Evolutionary conservation across 2,329 filamentous ascomycete species (phyloP).

Genomic region (Macrophomina tecta): DNA sequence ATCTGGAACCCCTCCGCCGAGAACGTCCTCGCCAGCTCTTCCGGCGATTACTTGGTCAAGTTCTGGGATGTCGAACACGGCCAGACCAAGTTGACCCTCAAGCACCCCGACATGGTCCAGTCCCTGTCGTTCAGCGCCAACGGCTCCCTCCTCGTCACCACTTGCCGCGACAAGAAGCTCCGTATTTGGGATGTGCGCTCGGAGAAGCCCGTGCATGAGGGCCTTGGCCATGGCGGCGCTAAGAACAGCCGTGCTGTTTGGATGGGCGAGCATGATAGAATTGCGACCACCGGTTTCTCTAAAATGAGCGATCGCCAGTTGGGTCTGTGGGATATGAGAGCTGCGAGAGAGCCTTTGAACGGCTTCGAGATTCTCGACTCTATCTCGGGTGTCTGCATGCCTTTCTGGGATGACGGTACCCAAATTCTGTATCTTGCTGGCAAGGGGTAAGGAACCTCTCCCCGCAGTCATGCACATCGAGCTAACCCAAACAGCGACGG

Average conservation of each 20-base stretch:
- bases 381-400: conserved; percentile 98
- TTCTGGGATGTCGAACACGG: conserved; percentile 91
- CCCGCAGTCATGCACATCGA: not conserved
- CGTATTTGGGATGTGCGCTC: conserved; percentile 97
- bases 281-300: conserved; percentile 96
- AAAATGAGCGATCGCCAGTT: conserved; percentile 98
- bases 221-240: conserved; percentile 83
- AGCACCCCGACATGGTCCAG: conserved; percentile 90
- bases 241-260: conserved; percentile 98
- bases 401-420: conserved; percentile 98
- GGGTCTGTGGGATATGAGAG: conserved; percentile 91
- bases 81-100: conserved; percentile 75
- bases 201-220: conserved; percentile 84
- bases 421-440: conserved; percentile 95
- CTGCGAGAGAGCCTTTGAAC: conserved; percentile 78
- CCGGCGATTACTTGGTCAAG: conserved; percentile 93
- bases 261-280: conserved; percentile 95
- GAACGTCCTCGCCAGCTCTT: conserved; percentile 92
- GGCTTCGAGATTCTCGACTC: conserved; percentile 91
- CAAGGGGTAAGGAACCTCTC: conserved; percentile 74
- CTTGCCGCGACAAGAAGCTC: conserved; percentile 97
- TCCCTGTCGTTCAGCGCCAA: conserved; percentile 94
- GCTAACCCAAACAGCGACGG: conserved; percentile 70
- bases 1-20: conserved; percentile 97
- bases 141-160: conserved; percentile 85